phyloP scores from a whole-genome alignment of 257 asterid genomes.

The Nicotiana knightiana region DNA sequence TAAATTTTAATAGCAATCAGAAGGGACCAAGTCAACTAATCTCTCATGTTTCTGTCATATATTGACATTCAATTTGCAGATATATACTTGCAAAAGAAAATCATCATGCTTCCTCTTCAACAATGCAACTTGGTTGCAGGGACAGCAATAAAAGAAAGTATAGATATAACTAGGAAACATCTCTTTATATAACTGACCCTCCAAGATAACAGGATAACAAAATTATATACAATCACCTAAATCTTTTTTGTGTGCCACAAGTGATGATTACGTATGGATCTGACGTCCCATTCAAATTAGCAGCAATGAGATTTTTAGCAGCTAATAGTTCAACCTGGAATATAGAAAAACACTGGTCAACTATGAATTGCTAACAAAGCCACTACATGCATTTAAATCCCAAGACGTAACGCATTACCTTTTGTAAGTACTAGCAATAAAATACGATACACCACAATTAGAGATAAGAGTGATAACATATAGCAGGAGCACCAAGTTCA shows the following conservation, averaged over 20 bases:
- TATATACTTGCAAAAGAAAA: not conserved
- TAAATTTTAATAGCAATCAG: not conserved
- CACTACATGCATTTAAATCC: not conserved
- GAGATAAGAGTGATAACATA: not conserved
- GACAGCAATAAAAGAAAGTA: not conserved
- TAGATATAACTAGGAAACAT: not conserved
- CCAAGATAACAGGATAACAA: constrained; percentile 6
- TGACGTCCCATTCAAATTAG: constrained; percentile 80
- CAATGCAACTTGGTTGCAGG: not conserved
- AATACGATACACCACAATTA: not conserved
- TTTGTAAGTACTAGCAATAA: not conserved
- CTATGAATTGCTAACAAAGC: not conserved
- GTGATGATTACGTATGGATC: constrained; percentile 91
- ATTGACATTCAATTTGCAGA: not conserved
- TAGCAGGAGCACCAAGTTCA: not conserved
- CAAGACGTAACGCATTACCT: not conserved
- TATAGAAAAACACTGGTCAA: constrained; percentile 4
- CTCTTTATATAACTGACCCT: not conserved
- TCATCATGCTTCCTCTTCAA: not conserved
- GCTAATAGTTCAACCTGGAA: constrained; percentile 88
- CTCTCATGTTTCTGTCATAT: not conserved
- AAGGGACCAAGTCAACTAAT: not conserved
- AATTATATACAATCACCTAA: constrained; percentile 44
- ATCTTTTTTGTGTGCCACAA: constrained; percentile 77
- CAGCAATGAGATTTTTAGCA: constrained; percentile 86